Conservation (phyloP, 2,329 filamentous ascomycete genomes). For the Ceratocystis destructans region DNA sequence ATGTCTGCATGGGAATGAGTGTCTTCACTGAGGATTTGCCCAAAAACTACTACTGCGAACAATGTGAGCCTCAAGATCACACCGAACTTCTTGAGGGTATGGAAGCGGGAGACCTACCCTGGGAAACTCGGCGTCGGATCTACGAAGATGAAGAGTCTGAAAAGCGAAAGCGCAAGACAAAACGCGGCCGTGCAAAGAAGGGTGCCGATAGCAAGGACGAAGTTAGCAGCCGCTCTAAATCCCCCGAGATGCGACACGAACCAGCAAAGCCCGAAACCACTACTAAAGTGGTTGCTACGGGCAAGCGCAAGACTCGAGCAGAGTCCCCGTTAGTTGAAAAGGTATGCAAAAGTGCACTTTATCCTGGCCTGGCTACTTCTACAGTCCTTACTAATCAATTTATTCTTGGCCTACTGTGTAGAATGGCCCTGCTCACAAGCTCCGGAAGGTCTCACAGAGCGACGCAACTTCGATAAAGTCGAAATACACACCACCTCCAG, state of each 20-base stretch:
- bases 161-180: constrained; percentile 41
- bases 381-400: not conserved
- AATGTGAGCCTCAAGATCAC: constrained; percentile 75
- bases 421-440: constrained; percentile 29
- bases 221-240: constrained; percentile 19
- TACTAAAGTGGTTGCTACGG: constrained; percentile 28
- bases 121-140: constrained; percentile 56
- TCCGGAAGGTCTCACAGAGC: constrained; percentile 43
- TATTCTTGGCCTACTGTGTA: constrained; percentile 25
- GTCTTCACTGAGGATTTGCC: constrained; percentile 65
- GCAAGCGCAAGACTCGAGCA: constrained; percentile 46
- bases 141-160: constrained; percentile 49
- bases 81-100: constrained; percentile 66
- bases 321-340: constrained; percentile 42
- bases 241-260: constrained; percentile 23
- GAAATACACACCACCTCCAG: constrained; percentile 37
- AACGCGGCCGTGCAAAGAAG: constrained; percentile 51
- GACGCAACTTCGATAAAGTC: constrained; percentile 28
- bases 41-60: constrained; percentile 82
- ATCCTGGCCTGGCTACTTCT: not conserved
- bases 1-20: constrained; percentile 80
- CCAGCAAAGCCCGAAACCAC: constrained; percentile 37
- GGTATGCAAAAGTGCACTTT: constrained; percentile 27
- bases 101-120: constrained; percentile 67
- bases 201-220: constrained; percentile 48